Conservation (phyloP, 1,139 yeast species). For the Meyerozyma guilliermondii region DNA sequence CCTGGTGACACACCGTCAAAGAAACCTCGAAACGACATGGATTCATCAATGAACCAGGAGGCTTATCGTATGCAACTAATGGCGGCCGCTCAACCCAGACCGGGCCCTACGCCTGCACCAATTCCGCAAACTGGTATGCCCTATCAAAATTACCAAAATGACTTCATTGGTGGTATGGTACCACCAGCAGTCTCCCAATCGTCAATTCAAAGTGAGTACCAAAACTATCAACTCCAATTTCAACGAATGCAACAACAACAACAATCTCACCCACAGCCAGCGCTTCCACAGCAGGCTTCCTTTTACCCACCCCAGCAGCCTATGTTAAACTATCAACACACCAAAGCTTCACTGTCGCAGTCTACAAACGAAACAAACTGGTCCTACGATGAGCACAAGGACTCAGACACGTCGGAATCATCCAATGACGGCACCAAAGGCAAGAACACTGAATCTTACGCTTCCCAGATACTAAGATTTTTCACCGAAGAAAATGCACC, state of each 20-base stretch:
- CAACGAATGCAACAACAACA: constrained; percentile 18
- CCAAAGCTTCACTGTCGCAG: constrained; percentile 32
- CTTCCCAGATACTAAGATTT: constrained; percentile 53
- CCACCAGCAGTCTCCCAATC: constrained; percentile 8
- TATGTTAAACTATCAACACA: constrained; percentile 28
- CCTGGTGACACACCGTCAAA: constrained; percentile 35
- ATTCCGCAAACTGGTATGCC: neutral
- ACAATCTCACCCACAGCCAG: constrained; percentile 11
- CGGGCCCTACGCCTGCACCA: neutral
- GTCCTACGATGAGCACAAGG: constrained; percentile 42
- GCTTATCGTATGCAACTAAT: constrained; percentile 1
- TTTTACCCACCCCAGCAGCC: constrained; percentile 6
- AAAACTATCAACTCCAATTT: constrained; percentile 24
- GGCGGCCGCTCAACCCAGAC: neutral
- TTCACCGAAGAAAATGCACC: constrained; percentile 68
- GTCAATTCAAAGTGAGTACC: constrained; percentile 21
- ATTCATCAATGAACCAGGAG: neutral
- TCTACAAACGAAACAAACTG: constrained; percentile 44
- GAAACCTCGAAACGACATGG: constrained; percentile 14
- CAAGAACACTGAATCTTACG: constrained; percentile 34
- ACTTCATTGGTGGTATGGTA: neutral
- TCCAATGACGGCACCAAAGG: constrained; percentile 25
- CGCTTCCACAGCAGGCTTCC: constrained; percentile 4
- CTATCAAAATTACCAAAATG: neutral
- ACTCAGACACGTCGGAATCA: constrained; percentile 40